A percentile compares a stretch with the other conserved stretches of the same genome.
phyloP scores from a whole-genome alignment of 305 asterid genomes.

The Andrographis paniculata region DNA sequence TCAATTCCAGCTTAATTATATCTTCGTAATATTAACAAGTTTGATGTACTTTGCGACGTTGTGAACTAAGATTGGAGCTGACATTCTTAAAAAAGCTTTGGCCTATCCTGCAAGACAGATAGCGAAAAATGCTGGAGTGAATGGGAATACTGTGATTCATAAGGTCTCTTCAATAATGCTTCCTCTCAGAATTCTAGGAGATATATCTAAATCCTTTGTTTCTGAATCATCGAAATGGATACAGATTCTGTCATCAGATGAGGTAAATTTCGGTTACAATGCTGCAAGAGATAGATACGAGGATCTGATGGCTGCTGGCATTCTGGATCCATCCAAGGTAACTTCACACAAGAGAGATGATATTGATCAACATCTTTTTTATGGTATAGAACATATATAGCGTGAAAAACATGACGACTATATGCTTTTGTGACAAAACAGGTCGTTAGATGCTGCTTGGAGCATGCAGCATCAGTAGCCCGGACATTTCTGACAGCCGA shows the following conservation, averaged over 20 bases:
- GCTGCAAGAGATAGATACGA: conserved; percentile 64
- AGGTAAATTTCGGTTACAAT: conserved; percentile 55
- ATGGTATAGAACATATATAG: not conserved
- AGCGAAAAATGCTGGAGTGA: conserved; percentile 75
- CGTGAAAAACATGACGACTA: not conserved
- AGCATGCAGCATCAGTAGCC: conserved; percentile 77
- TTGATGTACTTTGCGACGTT: not conserved
- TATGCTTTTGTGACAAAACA: conserved; percentile 15
- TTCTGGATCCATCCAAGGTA: conserved; percentile 80
- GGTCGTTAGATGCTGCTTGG: conserved; percentile 90
- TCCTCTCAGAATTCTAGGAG: not conserved
- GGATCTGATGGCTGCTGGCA: conserved; percentile 72
- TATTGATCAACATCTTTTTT: not conserved
- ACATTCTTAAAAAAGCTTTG: conserved; percentile 60
- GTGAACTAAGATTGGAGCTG: conserved; percentile 62
- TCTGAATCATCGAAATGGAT: conserved; percentile 7
- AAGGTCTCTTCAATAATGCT: conserved; percentile 33
- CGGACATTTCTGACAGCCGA: conserved; percentile 63
- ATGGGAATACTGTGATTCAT: conserved; percentile 52
- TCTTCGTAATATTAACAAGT: not conserved
- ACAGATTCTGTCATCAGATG: conserved; percentile 54
- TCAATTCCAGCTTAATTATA: not conserved
- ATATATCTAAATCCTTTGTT: not conserved
- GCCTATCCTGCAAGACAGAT: conserved; percentile 73
- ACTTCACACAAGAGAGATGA: not conserved